These are phyloP conservation scores for Huntiella bhutanensis DNA, from an alignment of 2,329 filamentous ascomycete species.

Conservation along the genomic window DNA sequence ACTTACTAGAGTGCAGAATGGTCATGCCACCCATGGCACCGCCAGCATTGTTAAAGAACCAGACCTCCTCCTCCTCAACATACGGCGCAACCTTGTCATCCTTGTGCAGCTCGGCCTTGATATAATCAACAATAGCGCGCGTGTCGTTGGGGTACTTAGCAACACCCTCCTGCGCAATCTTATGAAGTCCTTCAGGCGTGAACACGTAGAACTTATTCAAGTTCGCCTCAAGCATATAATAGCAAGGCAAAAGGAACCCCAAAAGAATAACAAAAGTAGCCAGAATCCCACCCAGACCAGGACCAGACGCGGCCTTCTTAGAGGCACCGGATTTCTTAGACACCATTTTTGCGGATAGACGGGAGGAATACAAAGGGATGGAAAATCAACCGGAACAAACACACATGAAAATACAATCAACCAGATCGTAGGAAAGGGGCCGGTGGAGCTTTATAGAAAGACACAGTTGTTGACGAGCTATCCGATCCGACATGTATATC, in stretches of 20 bases:
- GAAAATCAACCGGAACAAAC: not conserved
- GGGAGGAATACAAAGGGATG: not conserved
- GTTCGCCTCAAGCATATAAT: conserved; percentile 38
- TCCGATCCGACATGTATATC: too few relatives aligned
- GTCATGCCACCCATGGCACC: conserved; percentile 88
- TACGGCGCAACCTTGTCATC: conserved; percentile 27
- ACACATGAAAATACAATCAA: too few relatives aligned
- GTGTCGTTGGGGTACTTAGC: conserved; percentile 58
- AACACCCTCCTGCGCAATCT: conserved; percentile 47
- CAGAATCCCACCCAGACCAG: conserved; percentile 22
- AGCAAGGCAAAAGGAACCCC: conserved; percentile 33
- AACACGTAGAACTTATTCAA: conserved; percentile 58
- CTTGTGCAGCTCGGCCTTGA: conserved; percentile 46
- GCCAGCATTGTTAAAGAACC: conserved; percentile 83
- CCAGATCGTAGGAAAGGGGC: too few relatives aligned
- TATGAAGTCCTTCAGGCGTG: conserved; percentile 45
- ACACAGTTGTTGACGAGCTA: too few relatives aligned
- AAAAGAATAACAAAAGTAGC: conserved; percentile 33
- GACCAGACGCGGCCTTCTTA: conserved; percentile 6
- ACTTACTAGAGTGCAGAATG: conserved; percentile 65
- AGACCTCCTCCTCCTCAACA: conserved; percentile 57
- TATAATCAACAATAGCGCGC: conserved; percentile 44
- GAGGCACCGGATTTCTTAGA: conserved; percentile 3
- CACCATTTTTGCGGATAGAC: conserved; percentile 2
- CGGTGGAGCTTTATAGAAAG: not conserved